These are phyloP conservation scores for Sarocladiaceae sp. DNA, from an alignment of 2,329 filamentous ascomycete species.

Conservation along the genomic window DNA sequence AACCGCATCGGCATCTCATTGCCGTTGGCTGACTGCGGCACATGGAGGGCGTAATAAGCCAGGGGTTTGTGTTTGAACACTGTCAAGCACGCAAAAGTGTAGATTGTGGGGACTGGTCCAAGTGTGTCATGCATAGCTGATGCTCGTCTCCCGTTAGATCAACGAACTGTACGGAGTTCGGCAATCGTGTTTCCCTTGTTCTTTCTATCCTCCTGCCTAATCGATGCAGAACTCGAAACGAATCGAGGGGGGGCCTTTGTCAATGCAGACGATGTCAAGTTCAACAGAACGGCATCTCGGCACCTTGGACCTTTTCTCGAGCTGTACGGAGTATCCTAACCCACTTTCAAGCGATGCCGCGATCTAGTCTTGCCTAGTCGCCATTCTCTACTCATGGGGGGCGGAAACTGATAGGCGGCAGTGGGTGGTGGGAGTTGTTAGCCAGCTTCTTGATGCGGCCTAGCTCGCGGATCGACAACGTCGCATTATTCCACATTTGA, in stretches of 20 bases:
- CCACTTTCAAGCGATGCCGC: background rate
- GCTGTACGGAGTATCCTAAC: too few species aligned
- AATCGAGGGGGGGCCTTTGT: background rate
- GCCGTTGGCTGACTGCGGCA: constrained; percentile 4
- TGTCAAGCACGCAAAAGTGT: background rate
- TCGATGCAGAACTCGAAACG: background rate
- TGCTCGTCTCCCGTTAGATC: too few species aligned
- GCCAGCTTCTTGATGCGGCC: constrained; percentile 6
- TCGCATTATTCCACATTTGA: background rate
- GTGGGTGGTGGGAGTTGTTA: background rate
- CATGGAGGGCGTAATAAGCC: constrained; percentile 1
- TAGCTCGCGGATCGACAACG: background rate
- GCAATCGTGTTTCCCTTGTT: background rate
- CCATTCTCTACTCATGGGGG: background rate
- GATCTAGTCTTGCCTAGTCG: background rate
- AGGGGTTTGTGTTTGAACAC: background rate
- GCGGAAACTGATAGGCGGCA: background rate
- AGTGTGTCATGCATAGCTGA: too few species aligned
- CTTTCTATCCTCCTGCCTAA: constrained; percentile 6
- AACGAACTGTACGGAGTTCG: background rate
- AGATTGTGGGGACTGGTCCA: background rate
- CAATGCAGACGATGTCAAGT: background rate
- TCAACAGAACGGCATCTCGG: constrained; percentile 4
- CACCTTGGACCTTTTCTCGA: too few species aligned
- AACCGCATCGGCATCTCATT: constrained; percentile 1